Percentiles rank a stretch among this genome's conserved stretches.
These are phyloP conservation scores for Monilinia fructigena DNA, from an alignment of 2,329 filamentous ascomycete genomes.

Conservation along the genomic window DNA sequence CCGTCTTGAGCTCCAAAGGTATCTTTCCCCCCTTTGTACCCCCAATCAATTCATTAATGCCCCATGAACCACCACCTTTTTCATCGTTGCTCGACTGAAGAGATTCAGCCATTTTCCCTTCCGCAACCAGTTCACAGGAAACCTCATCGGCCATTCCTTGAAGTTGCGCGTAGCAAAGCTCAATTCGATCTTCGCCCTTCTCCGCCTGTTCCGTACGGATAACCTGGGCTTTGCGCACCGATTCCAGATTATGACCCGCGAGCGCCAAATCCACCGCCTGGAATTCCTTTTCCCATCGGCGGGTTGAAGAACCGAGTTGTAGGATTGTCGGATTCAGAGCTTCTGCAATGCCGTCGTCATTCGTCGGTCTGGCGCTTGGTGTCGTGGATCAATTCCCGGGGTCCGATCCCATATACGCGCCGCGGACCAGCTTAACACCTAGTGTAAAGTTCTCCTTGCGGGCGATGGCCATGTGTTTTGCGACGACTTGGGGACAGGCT, in stretches of 20 bases:
- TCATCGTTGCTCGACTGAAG: too few species aligned
- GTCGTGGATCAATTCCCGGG: slow-evolving; percentile 67
- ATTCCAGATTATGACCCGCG: slow-evolving; percentile 78
- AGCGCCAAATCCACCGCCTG: slow-evolving; percentile 65
- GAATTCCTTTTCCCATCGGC: slow-evolving; percentile 47
- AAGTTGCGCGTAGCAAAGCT: slow-evolving; percentile 71
- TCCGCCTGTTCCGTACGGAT: slow-evolving; percentile 48
- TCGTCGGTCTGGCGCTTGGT: slow-evolving; percentile 69
- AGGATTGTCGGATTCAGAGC: slow-evolving; percentile 64
- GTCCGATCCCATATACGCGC: slow-evolving; percentile 70
- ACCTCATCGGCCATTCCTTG: slow-evolving; percentile 97
- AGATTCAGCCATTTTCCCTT: slow-evolving; percentile 5
- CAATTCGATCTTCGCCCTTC: slow-evolving; percentile 42
- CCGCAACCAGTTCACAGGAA: slow-evolving; percentile 57
- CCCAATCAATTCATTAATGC: too few species aligned
- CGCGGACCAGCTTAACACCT: slow-evolving; percentile 73
- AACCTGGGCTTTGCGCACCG: slow-evolving; percentile 58
- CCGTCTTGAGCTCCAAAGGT: slow-evolving; percentile 41
- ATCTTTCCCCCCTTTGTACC: slow-evolving; percentile 36
- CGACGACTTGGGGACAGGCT: slow-evolving; percentile 55
- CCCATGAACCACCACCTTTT: too few species aligned
- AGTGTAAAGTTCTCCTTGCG: slow-evolving; percentile 61
- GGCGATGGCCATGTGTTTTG: slow-evolving; percentile 59
- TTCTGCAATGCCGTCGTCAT: slow-evolving; percentile 67
- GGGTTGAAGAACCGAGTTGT: slow-evolving; percentile 53